Conservation (phyloP, 768 basidiomycete species). For the Boletus fagicola region DNA sequence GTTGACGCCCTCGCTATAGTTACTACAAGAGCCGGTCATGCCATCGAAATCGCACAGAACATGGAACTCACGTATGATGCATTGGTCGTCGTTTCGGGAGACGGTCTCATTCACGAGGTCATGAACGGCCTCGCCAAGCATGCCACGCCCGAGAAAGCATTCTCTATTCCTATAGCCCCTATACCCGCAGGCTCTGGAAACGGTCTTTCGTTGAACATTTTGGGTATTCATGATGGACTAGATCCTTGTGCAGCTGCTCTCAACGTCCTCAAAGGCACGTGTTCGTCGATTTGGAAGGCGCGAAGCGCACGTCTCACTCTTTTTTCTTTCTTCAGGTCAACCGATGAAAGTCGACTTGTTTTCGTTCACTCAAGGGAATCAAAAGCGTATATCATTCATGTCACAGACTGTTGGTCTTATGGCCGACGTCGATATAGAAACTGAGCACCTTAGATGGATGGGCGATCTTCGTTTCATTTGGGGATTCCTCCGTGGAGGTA, state of each 20-base stretch:
- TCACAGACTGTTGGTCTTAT: slow-evolving; percentile 80
- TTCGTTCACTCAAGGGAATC: slow-evolving; percentile 67
- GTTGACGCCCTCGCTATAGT: slow-evolving; percentile 38
- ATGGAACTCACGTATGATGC: slow-evolving; percentile 66
- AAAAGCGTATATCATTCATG: slow-evolving; percentile 73
- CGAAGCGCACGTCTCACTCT: background rate
- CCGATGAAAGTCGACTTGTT: slow-evolving; percentile 77
- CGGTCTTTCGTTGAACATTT: slow-evolving; percentile 66
- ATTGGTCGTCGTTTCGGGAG: slow-evolving; percentile 74
- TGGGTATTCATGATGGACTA: slow-evolving; percentile 66
- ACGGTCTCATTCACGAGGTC: slow-evolving; percentile 81
- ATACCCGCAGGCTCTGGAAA: slow-evolving; percentile 86
- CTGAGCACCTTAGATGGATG: slow-evolving; percentile 85
- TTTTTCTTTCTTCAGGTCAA: slow-evolving; percentile 43
- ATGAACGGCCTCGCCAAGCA: slow-evolving; percentile 80
- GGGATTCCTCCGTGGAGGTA: slow-evolving; percentile 71
- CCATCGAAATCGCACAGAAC: slow-evolving; percentile 56
- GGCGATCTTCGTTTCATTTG: slow-evolving; percentile 75
- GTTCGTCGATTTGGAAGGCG: background rate
- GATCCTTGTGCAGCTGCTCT: slow-evolving; percentile 72
- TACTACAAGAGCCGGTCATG: slow-evolving; percentile 64
- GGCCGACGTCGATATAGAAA: slow-evolving; percentile 83
- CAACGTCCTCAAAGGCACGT: slow-evolving; percentile 72
- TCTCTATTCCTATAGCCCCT: slow-evolving; percentile 68
- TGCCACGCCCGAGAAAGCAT: slow-evolving; percentile 54